Evolutionary conservation across 805 yeast species (phyloP).

Genomic region (Peterozyma toletana): DNA sequence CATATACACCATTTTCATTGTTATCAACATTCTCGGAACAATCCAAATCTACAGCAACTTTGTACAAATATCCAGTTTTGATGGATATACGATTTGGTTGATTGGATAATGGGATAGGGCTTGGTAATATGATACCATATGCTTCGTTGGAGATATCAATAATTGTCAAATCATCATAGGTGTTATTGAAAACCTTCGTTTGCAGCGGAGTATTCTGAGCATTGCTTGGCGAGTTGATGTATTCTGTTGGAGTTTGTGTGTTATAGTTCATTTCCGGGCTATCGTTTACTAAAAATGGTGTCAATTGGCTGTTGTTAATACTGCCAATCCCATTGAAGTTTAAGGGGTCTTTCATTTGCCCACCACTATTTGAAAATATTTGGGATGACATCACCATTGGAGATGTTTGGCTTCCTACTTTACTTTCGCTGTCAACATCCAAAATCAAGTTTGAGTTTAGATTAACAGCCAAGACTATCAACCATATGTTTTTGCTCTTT

Average conservation of each 20-base stretch:
- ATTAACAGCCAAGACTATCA: slow-evolving; percentile 66
- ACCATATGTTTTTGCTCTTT: slow-evolving; percentile 43
- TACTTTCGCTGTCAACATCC: neutral
- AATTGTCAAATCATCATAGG: slow-evolving; percentile 19
- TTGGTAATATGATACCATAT: slow-evolving; percentile 50
- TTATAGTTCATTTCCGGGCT: slow-evolving; percentile 8
- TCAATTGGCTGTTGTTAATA: slow-evolving; percentile 5
- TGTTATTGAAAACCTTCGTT: neutral
- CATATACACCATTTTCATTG: neutral
- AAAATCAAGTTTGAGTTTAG: slow-evolving; percentile 40
- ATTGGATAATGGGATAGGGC: slow-evolving; percentile 60
- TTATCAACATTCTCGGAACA: neutral
- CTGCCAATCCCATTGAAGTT: slow-evolving; percentile 1
- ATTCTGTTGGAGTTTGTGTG: slow-evolving; percentile 5
- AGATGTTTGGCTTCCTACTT: neutral
- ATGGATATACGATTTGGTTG: slow-evolving; percentile 66
- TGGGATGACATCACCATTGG: neutral
- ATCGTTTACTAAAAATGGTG: slow-evolving; percentile 8
- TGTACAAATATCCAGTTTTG: slow-evolving; percentile 61
- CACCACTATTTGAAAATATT: neutral
- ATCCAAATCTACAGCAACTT: slow-evolving; percentile 13
- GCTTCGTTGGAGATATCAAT: slow-evolving; percentile 44
- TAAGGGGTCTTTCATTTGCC: neutral
- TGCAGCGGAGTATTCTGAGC: neutral
- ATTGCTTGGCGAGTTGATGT: slow-evolving; percentile 5